Conservation (phyloP, 2,329 filamentous ascomycete genomes). For the Fusarium subtropicale region DNA sequence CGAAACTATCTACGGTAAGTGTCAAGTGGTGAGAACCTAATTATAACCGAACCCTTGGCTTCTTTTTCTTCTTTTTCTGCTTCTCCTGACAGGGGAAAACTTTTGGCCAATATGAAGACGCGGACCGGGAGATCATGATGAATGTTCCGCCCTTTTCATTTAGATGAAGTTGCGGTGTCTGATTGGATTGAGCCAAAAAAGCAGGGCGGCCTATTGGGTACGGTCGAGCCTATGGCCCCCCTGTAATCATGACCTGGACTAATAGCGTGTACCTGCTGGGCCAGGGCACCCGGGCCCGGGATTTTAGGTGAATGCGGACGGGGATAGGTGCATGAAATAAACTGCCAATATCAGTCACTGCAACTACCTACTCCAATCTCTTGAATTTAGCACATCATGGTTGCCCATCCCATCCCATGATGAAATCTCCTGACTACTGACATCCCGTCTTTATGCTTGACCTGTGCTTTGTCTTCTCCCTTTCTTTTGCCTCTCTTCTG, state of each 20-base stretch:
- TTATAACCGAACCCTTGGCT: slow-evolving; percentile 8
- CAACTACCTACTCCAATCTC: slow-evolving; percentile 1
- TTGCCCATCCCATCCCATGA: slow-evolving; percentile 9
- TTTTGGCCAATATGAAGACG: slow-evolving; percentile 7
- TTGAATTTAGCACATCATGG: slow-evolving; percentile 13
- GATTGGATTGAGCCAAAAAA: slow-evolving; percentile 27
- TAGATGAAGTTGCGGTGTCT: slow-evolving; percentile 14
- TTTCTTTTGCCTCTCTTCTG: slow-evolving; percentile 5
- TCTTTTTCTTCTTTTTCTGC: not conserved
- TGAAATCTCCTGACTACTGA: slow-evolving; percentile 24
- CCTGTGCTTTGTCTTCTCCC: not conserved
- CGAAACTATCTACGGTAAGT: not conserved
- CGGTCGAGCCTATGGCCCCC: slow-evolving; percentile 19
- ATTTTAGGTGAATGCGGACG: slow-evolving; percentile 8
- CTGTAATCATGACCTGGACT: slow-evolving; percentile 1
- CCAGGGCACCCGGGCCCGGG: slow-evolving; percentile 23
- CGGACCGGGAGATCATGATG: slow-evolving; percentile 24
- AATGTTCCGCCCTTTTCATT: slow-evolving; percentile 29
- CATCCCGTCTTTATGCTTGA: not conserved
- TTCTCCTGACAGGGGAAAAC: slow-evolving; percentile 20
- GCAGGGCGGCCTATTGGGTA: slow-evolving; percentile 32
- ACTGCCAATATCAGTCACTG: slow-evolving; percentile 17
- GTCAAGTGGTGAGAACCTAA: slow-evolving; percentile 30
- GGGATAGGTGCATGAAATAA: slow-evolving; percentile 21
- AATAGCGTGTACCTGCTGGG: not conserved